Base-by-base conservation (phyloP, 225 moss, liverwort and hornwort species). In the Marchantia paleacea region DNA sequence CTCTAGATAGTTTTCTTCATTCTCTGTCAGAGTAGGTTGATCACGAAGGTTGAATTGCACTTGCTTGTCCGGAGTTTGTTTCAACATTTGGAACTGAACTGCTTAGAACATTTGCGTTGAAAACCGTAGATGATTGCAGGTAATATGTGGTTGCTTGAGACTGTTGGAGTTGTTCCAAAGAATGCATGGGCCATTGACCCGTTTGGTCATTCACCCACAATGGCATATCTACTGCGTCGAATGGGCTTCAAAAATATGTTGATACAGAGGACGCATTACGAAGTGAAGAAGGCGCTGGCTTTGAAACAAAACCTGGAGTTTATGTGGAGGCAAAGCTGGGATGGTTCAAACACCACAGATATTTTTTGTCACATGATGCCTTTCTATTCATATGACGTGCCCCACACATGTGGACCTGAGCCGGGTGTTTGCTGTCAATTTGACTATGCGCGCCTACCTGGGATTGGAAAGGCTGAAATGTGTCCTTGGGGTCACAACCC, bases 301-400 rank as follows among this genome's bases (percentile, higher is more conserved):
- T 86, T 86, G 87, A 91, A 94, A 75, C 86, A 87, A 24, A 92
- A 92, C 69, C 75, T 99, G 29, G 99, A 99, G 81, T 99, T 99
- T 50, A 93, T 94, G 84, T 99, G 99, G 99, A 93, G 99, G 19
- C 99, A 99, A 87, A 90, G 84, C 83, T 99, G 99, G 99, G 99
- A 99, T 81, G 79, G 81, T 2, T 61, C 83, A 64, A 99, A 99
- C 76, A 89, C 92, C 54, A 99, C 99, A 0, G 99, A 99, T 64
- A 92, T 99, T 31, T 94, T 99, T 62, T 95, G 95, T 84, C 99
- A 99, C 58, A 99, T 99, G 99, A 99, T 99, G 99, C 99, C 99
- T 31, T 99, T 99, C 83, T 99, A 95, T 82, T 95, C 92, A 5
- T 99, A 99, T 51, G 99, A 99, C 72, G 88, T 99, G 67, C 99